These are phyloP conservation scores for Malassezia japonica DNA, from an alignment of 1,284 basidiomycete species.

Conservation along the genomic window DNA sequence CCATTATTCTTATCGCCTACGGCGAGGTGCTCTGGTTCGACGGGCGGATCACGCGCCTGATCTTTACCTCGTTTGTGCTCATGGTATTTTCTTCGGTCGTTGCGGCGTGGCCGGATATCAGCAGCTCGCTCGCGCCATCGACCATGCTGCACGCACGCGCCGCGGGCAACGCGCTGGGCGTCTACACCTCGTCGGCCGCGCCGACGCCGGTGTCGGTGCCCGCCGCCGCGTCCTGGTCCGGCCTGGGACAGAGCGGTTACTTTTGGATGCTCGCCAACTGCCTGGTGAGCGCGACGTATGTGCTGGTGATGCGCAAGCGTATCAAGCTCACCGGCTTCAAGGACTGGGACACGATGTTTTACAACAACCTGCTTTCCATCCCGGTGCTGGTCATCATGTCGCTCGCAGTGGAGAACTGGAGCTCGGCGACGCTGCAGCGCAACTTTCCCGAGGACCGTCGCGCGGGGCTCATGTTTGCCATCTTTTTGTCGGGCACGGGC, in stretches of 20 bases:
- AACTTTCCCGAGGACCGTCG: slow-evolving; percentile 87
- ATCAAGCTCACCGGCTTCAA: slow-evolving; percentile 98
- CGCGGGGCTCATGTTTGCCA: slow-evolving; percentile 69
- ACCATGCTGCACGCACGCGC: not conserved
- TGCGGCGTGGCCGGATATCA: slow-evolving; percentile 85
- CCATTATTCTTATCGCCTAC: slow-evolving; percentile 96
- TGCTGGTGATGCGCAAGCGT: slow-evolving; percentile 87
- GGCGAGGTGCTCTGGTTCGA: slow-evolving; percentile 97
- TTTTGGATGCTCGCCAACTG: slow-evolving; percentile 96
- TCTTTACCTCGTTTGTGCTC: slow-evolving; percentile 76
- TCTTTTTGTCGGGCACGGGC: slow-evolving; percentile 88
- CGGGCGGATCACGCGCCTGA: slow-evolving; percentile 74
- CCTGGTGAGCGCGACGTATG: slow-evolving; percentile 79
- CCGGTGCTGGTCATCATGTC: slow-evolving; percentile 78
- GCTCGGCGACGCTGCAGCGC: slow-evolving; percentile 61
- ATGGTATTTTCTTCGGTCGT: slow-evolving; percentile 96
- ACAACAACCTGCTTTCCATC: slow-evolving; percentile 93
- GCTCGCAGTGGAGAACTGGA: slow-evolving; percentile 82
- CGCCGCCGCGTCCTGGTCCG: not conserved
- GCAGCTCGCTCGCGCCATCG: not conserved
- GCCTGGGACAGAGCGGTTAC: slow-evolving; percentile 57
- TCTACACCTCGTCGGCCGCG: not conserved
- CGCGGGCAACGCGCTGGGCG: slow-evolving; percentile 2
- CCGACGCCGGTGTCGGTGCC: not conserved
- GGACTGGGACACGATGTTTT: slow-evolving; percentile 99